These are phyloP conservation scores for Brassica napus DNA, from an alignment of 345 rosid species.

Conservation along the genomic window Da-Ae NC_063449.1:30497001-30497500, in stretches of 20 bases:
- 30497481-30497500: background rate
- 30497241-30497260: background rate
- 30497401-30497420: constrained; percentile 33
- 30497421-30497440: background rate
- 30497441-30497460: background rate
- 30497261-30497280: constrained; percentile 8
- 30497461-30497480: background rate
- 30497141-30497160: too few relatives aligned
- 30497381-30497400: constrained; percentile 33
- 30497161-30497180: background rate
- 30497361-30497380: constrained; percentile 21
- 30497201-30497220: background rate
- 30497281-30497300: constrained; percentile 21
- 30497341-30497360: constrained; percentile 9
- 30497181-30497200: background rate
- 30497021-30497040: too few relatives aligned
- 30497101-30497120: too few relatives aligned
- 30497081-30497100: too few relatives aligned
- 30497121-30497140: too few relatives aligned
- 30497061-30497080: too few relatives aligned
- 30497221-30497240: background rate
- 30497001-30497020: background rate
- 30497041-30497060: too few relatives aligned
- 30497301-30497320: background rate
- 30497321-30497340: background rate